These are phyloP conservation scores for Plasmodium inui DNA, from an alignment of 169 alveolate genomes.

Conservation along the genomic window DNA sequence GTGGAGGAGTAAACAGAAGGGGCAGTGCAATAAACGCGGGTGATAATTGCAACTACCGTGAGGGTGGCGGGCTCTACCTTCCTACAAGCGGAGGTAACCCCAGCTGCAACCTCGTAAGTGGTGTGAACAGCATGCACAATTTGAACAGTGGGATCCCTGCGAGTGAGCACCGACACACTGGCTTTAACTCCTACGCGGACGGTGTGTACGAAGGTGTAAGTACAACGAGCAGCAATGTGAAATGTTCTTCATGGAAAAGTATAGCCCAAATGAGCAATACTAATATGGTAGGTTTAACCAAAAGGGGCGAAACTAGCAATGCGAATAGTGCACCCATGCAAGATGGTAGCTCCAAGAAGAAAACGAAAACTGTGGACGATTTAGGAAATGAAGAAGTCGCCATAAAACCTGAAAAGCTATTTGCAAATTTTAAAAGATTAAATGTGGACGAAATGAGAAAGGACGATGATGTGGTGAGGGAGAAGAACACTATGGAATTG, in stretches of 20 bases:
- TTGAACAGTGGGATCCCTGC: background rate
- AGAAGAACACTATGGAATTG: background rate
- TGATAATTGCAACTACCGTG: background rate
- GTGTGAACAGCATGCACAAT: background rate
- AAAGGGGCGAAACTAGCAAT: background rate
- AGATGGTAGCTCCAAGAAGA: background rate
- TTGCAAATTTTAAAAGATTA: conserved; percentile 1
- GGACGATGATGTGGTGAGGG: background rate
- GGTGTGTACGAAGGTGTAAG: background rate
- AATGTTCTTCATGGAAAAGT: background rate
- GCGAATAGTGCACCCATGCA: conserved; percentile 8
- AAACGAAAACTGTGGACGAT: background rate
- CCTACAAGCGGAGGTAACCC: background rate
- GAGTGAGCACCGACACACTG: background rate
- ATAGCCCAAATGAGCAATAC: background rate
- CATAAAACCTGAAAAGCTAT: background rate
- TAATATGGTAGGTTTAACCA: background rate
- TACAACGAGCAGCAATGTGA: background rate
- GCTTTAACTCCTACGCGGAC: background rate
- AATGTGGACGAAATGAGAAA: background rate
- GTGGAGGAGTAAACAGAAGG: background rate
- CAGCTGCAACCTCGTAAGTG: background rate
- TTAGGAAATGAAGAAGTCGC: background rate
- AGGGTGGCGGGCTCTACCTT: background rate
- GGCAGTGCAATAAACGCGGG: background rate